Percentiles rank a stretch among this genome's conserved stretches.
These are phyloP conservation scores for Pterocarpus santalinus DNA, from an alignment of 306 rosid genomes.

Conservation along the genomic window DNA sequence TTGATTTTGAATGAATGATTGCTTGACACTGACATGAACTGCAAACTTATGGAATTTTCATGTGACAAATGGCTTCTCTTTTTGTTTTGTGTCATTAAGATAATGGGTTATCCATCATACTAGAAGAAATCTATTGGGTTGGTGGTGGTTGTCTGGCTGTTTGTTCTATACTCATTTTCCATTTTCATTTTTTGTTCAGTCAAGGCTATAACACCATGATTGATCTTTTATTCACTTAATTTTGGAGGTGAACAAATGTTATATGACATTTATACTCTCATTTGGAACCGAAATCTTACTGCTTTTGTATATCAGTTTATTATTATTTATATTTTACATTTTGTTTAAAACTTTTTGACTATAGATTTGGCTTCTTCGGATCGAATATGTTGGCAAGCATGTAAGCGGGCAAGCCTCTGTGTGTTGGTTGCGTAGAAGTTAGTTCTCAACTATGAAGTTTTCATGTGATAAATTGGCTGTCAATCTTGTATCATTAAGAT, in stretches of 20 bases:
- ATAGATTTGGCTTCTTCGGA: neutral
- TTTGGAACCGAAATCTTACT: constrained; percentile 2
- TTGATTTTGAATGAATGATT: neutral
- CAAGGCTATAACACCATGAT: neutral
- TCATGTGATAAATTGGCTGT: neutral
- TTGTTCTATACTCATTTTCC: neutral
- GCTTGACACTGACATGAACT: neutral
- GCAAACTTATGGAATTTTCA: neutral
- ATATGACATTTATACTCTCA: neutral
- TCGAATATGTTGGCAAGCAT: neutral
- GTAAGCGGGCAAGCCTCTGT: neutral
- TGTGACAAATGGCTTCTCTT: neutral
- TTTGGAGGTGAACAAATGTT: neutral
- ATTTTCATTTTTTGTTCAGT: neutral
- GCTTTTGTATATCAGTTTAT: neutral
- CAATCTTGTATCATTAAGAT: neutral
- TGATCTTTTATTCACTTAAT: constrained; percentile 14
- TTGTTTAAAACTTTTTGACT: neutral
- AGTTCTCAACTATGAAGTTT: neutral
- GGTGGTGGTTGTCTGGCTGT: neutral
- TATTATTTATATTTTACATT: neutral
- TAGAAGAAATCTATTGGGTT: neutral
- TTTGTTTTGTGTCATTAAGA: neutral
- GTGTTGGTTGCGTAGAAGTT: neutral
- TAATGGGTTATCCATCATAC: neutral